Conservation (phyloP, 768 basidiomycete genomes). For the Mycena kentingensis region DNA sequence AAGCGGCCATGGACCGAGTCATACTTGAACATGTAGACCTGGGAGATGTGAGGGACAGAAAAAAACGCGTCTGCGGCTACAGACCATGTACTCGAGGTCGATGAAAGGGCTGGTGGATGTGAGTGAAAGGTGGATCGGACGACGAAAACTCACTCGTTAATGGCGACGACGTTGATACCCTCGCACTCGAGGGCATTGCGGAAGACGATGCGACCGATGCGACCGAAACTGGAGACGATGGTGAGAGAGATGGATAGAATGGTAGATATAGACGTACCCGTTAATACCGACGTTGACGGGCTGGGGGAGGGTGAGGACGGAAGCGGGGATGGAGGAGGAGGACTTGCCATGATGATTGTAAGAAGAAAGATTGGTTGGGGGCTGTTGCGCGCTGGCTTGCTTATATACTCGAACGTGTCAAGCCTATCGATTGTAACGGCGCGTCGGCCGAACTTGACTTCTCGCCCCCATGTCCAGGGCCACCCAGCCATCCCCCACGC, state of each 20-base stretch:
- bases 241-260: slow-evolving; percentile 7
- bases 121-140: background rate
- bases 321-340: background rate
- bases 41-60: background rate
- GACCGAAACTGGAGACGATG: slow-evolving; percentile 72
- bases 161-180: slow-evolving; percentile 83
- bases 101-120: slow-evolving; percentile 82
- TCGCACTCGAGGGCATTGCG: slow-evolving; percentile 84
- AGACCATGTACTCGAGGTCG: slow-evolving; percentile 92
- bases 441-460: too few relatives aligned
- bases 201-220: slow-evolving; percentile 98
- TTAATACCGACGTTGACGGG: background rate
- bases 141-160: slow-evolving; percentile 78
- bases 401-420: too few relatives aligned
- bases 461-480: too few relatives aligned
- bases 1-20: slow-evolving; percentile 93
- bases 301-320: background rate
- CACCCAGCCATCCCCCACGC: too few relatives aligned
- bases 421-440: too few relatives aligned
- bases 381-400: too few relatives aligned
- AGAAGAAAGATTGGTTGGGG: background rate
- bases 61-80: slow-evolving; percentile 18
- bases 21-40: slow-evolving; percentile 99
- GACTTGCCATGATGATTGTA: background rate
- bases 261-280: background rate